Conservation (phyloP, 23 red algal genomes). For the Gracilaria vermiculophylla region DNA sequence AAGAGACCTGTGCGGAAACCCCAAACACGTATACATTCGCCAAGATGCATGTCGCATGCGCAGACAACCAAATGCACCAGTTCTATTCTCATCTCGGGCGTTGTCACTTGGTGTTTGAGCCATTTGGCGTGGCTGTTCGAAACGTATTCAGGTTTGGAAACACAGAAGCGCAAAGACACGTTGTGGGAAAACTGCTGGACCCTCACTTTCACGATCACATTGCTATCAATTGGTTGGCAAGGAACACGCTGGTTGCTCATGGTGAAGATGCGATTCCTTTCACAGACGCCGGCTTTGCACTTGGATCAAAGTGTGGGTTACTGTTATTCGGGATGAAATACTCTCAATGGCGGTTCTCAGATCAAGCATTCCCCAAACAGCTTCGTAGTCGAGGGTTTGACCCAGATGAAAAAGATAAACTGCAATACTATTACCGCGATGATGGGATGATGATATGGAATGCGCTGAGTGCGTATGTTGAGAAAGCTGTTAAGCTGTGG, state of each 20-base stretch:
- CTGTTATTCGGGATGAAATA: constrained; percentile 24
- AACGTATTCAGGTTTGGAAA: constrained; percentile 30
- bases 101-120: constrained; percentile 41
- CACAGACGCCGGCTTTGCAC: constrained; percentile 42
- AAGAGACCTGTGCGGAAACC: not conserved
- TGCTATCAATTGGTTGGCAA: constrained; percentile 56
- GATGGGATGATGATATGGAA: constrained; percentile 61
- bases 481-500: not conserved
- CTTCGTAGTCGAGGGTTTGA: constrained; percentile 43
- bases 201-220: constrained; percentile 54
- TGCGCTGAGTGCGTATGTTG: constrained; percentile 16
- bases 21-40: constrained; percentile 53
- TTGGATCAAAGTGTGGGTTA: constrained; percentile 5
- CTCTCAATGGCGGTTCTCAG: constrained; percentile 4
- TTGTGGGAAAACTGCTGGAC: constrained; percentile 30
- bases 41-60: constrained; percentile 66
- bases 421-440: constrained; percentile 42
- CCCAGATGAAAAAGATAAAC: constrained; percentile 6
- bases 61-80: constrained; percentile 65
- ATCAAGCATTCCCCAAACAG: constrained; percentile 12
- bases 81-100: constrained; percentile 54
- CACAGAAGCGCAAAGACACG: constrained; percentile 1
- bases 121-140: constrained; percentile 40
- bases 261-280: constrained; percentile 24
- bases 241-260: constrained; percentile 40